phyloP scores from a whole-genome alignment of 2,329 filamentous ascomycete species.

The Annulohypoxylon truncatum region DNA sequence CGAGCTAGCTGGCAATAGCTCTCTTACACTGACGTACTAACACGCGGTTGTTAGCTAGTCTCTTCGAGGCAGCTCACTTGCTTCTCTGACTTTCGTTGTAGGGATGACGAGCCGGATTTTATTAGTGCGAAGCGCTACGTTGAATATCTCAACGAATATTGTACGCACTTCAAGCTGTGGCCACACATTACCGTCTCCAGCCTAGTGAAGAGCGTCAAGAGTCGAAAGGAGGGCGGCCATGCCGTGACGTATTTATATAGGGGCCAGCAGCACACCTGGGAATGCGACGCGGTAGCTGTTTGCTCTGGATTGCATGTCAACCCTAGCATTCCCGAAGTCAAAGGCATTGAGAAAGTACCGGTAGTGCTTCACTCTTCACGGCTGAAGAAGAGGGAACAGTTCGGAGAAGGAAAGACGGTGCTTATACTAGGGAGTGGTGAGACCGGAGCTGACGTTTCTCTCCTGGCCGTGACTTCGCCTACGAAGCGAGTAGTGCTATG shows the following conservation, averaged over 20 bases:
- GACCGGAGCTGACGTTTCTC: constrained; percentile 59
- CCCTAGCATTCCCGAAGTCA: constrained; percentile 54
- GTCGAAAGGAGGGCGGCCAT: constrained; percentile 38
- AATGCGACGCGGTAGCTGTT: constrained; percentile 59
- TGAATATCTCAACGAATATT: constrained; percentile 58
- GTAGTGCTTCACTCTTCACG: constrained; percentile 57
- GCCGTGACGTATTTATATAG: constrained; percentile 29
- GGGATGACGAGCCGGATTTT: constrained; percentile 59
- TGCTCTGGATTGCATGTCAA: constrained; percentile 59
- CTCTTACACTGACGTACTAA: neutral
- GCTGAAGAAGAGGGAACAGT: constrained; percentile 57
- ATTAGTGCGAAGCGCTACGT: constrained; percentile 55
- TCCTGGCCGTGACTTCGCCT: constrained; percentile 58
- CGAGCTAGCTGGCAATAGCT: neutral
- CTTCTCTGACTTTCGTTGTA: constrained; percentile 58
- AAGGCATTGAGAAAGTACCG: constrained; percentile 54
- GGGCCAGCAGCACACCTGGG: constrained; percentile 43
- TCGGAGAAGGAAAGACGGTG: constrained; percentile 55
- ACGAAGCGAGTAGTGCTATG: constrained; percentile 58
- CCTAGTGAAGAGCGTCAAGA: constrained; percentile 47
- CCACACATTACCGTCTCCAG: constrained; percentile 52
- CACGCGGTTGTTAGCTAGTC: constrained; percentile 48
- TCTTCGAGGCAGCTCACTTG: constrained; percentile 59
- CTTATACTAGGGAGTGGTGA: constrained; percentile 59
- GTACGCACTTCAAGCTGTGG: constrained; percentile 53